These are phyloP conservation scores for Fraxinus sp. DNA, from an alignment of 305 asterid genomes.

Conservation along the genomic window DNA sequence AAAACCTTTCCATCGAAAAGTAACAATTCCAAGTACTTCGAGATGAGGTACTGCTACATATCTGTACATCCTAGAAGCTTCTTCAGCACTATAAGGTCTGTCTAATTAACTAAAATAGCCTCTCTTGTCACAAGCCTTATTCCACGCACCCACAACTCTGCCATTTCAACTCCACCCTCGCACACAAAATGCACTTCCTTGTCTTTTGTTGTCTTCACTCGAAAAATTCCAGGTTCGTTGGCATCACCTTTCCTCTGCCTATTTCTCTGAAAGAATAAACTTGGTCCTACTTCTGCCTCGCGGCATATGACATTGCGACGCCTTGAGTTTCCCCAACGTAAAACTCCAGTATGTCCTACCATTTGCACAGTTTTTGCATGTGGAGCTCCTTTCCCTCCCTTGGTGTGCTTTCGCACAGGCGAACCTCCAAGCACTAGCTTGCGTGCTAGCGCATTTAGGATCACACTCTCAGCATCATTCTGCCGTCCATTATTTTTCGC, in stretches of 20 bases:
- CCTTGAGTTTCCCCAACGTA: slow-evolving; percentile 71
- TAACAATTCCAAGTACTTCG: slow-evolving; percentile 31
- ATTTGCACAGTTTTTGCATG: slow-evolving; percentile 54
- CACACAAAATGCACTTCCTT: slow-evolving; percentile 82
- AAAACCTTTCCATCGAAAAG: slow-evolving; percentile 24
- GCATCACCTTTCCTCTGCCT: slow-evolving; percentile 56
- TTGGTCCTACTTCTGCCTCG: slow-evolving; percentile 60
- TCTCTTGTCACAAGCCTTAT: slow-evolving; percentile 58
- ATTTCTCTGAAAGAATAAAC: slow-evolving; percentile 44
- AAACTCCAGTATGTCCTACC: slow-evolving; percentile 44
- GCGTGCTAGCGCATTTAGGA: slow-evolving; percentile 59
- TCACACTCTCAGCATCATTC: slow-evolving; percentile 45
- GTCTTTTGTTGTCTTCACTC: slow-evolving; percentile 54
- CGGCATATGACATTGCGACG: slow-evolving; percentile 63
- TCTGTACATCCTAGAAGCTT: slow-evolving; percentile 33
- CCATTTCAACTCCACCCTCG: slow-evolving; percentile 72
- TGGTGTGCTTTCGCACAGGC: slow-evolving; percentile 57
- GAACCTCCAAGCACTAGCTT: slow-evolving; percentile 57
- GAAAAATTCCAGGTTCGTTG: slow-evolving; percentile 55
- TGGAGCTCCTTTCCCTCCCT: slow-evolving; percentile 74
- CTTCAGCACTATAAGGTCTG: background rate
- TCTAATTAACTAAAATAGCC: slow-evolving; percentile 32
- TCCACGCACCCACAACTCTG: slow-evolving; percentile 85
- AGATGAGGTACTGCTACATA: slow-evolving; percentile 41
- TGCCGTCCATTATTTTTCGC: slow-evolving; percentile 37